phyloP scores from a whole-genome alignment of 495 filamentous ascomycete genomes.

The Xylaria intraflava region DNA sequence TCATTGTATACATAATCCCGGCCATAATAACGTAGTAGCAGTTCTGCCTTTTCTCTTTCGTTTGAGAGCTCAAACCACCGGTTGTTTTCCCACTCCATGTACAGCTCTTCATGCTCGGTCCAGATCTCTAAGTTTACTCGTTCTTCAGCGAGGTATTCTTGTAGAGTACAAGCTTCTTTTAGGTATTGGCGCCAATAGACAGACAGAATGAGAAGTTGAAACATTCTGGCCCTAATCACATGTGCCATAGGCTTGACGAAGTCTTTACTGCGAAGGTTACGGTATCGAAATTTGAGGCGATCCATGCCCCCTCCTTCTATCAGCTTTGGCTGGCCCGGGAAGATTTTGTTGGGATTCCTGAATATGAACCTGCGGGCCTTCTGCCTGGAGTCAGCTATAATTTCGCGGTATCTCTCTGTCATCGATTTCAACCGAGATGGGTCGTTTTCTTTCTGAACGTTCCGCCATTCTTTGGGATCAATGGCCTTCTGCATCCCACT shows the following conservation, averaged over 20 bases:
- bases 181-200: conserved; percentile 1
- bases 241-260: not conserved
- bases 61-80: conserved; percentile 6
- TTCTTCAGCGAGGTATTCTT: conserved; percentile 3
- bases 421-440: not conserved
- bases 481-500: not conserved
- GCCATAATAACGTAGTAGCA: not conserved
- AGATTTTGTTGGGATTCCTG: not conserved
- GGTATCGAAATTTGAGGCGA: not conserved
- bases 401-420: not conserved
- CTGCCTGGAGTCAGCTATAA: not conserved
- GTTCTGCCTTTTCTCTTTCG: not conserved
- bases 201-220: not conserved
- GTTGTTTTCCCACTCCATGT: conserved; percentile 15
- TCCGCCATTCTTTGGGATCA: not conserved
- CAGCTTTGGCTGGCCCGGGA: not conserved
- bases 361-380: not conserved
- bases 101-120: conserved; percentile 12
- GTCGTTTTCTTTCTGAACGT: not conserved
- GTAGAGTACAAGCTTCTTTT: not conserved
- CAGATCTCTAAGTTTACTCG: not conserved
- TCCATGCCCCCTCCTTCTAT: not conserved
- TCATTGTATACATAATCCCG: not conserved
- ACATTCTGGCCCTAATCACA: conserved; percentile 7
- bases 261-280: not conserved